These are phyloP conservation scores for Hemileccinum impolitum DNA, from an alignment of 768 basidiomycete genomes.

Conservation along the genomic window DNA sequence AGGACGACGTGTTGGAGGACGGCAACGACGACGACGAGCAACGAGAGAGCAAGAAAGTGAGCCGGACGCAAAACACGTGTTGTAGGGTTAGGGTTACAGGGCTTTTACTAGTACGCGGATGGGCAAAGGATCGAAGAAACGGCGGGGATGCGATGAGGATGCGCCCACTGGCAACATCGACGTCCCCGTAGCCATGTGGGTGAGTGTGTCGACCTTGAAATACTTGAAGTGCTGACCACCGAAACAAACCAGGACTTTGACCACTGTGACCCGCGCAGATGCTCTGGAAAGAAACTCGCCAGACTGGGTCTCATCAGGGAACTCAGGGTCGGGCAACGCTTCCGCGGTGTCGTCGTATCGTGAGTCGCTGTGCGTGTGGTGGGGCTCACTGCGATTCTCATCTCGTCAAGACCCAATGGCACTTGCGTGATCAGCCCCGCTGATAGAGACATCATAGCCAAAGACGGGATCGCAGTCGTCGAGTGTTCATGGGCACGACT, in stretches of 20 bases:
- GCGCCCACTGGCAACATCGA: slow-evolving; percentile 35
- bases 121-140: too few relatives aligned
- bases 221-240: not conserved
- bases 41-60: slow-evolving; percentile 3
- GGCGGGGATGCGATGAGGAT: too few relatives aligned
- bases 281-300: slow-evolving; percentile 87
- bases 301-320: slow-evolving; percentile 82
- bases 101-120: too few relatives aligned
- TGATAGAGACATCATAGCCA: slow-evolving; percentile 75
- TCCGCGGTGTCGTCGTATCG: slow-evolving; percentile 93
- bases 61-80: slow-evolving; percentile 29
- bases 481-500: slow-evolving; percentile 98
- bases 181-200: slow-evolving; percentile 97
- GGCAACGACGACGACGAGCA: slow-evolving; percentile 19
- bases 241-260: slow-evolving; percentile 87
- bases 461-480: slow-evolving; percentile 87
- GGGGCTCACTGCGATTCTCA: slow-evolving; percentile 4
- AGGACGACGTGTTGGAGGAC: slow-evolving; percentile 25
- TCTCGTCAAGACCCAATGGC: slow-evolving; percentile 68
- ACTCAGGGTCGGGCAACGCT: slow-evolving; percentile 79
- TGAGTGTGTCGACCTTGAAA: slow-evolving; percentile 39
- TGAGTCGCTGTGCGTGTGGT: slow-evolving; percentile 41
- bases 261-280: slow-evolving; percentile 90
- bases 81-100: slow-evolving; percentile 25
- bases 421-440: slow-evolving; percentile 74